phyloP scores from a whole-genome alignment of 148 eudicot species.

The Heliosperma pusillum region DNA sequence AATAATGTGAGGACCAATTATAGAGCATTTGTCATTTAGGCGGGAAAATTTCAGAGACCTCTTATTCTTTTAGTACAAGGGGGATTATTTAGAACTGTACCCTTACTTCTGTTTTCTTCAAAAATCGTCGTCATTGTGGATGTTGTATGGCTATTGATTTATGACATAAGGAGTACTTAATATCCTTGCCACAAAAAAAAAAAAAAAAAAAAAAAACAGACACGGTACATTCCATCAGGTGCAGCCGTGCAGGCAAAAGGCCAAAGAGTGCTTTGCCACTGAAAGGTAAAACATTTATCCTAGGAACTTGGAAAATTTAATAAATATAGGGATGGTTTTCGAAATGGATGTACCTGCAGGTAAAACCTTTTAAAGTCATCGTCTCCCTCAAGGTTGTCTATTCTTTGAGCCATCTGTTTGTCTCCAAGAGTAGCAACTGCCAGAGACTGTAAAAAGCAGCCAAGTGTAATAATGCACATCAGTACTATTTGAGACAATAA shows the following conservation, averaged over 20 bases:
- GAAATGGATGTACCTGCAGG: slow-evolving; percentile 68
- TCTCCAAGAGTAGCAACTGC: slow-evolving; percentile 99
- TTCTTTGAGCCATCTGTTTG: slow-evolving; percentile 91
- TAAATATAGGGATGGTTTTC: neutral
- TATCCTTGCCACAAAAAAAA: neutral
- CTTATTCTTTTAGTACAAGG: too few species aligned
- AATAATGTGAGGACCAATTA: too few species aligned
- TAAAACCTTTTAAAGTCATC: slow-evolving; percentile 93
- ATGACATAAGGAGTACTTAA: neutral
- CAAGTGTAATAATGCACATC: neutral
- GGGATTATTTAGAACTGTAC: neutral
- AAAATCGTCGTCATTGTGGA: neutral
- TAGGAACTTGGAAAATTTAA: neutral
- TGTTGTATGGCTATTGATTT: neutral
- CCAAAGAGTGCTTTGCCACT: neutral
- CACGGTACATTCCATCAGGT: neutral
- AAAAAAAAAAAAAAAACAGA: too few species aligned
- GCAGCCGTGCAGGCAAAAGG: neutral
- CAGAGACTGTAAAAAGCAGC: slow-evolving; percentile 50
- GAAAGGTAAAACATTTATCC: neutral
- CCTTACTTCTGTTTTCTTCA: too few species aligned
- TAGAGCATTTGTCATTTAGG: too few species aligned
- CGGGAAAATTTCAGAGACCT: too few species aligned
- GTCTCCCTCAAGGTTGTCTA: slow-evolving; percentile 80
- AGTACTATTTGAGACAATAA: neutral